phyloP scores from a whole-genome alignment of 805 yeast species.

The Starmerella stellata region DNA sequence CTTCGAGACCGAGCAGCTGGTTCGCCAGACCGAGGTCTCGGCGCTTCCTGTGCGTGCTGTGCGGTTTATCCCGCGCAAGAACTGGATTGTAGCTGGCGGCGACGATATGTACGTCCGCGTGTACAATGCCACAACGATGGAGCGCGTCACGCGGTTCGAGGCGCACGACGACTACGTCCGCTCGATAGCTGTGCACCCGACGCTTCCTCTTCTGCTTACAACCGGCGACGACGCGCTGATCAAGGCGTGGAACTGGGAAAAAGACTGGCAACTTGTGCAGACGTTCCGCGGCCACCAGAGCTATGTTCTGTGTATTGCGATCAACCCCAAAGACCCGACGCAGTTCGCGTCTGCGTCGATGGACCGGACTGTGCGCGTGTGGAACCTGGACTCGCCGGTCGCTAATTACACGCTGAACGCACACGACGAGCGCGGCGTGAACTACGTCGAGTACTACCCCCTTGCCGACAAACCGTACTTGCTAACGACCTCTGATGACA shows the following conservation, averaged over 20 bases:
- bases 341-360: slow-evolving; percentile 95
- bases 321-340: slow-evolving; percentile 93
- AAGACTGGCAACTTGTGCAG: slow-evolving; percentile 76
- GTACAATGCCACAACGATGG: slow-evolving; percentile 88
- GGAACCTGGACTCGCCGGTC: slow-evolving; percentile 75
- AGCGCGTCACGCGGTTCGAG: slow-evolving; percentile 84
- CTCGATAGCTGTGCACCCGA: slow-evolving; percentile 82
- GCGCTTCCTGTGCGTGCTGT: slow-evolving; percentile 94
- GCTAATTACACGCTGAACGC: slow-evolving; percentile 88
- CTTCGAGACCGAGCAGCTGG: slow-evolving; percentile 65
- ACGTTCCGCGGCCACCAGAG: slow-evolving; percentile 90
- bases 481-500: slow-evolving; percentile 80
- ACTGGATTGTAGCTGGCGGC: slow-evolving; percentile 91
- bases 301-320: slow-evolving; percentile 82
- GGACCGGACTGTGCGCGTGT: slow-evolving; percentile 88
- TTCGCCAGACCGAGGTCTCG: slow-evolving; percentile 85
- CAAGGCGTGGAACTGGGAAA: slow-evolving; percentile 96
- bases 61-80: slow-evolving; percentile 82
- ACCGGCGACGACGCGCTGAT: slow-evolving; percentile 83
- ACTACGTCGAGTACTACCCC: slow-evolving; percentile 92
- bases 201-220: slow-evolving; percentile 73
- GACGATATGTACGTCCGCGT: slow-evolving; percentile 92
- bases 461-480: slow-evolving; percentile 93
- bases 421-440: slow-evolving; percentile 85
- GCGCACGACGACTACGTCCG: slow-evolving; percentile 97